Percentiles rank a stretch among this genome's conserved stretches.
Evolutionary conservation across 306 rosid genomes (phyloP).

Genomic region (Vigna angularis): DNA sequence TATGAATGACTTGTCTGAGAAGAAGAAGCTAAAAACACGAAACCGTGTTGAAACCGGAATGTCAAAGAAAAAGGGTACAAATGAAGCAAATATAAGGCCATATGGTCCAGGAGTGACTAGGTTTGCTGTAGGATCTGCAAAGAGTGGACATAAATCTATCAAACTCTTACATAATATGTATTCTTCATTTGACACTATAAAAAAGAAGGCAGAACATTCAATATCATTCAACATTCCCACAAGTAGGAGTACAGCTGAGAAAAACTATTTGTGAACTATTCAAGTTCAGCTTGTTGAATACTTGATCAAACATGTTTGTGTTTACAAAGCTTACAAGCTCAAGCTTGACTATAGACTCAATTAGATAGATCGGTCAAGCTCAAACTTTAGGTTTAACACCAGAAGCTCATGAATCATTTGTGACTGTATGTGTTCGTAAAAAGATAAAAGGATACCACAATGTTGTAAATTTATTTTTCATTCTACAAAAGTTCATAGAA

Average conservation of each 20-base stretch:
- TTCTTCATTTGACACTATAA: conserved; percentile 23
- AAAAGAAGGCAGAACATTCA: conserved; percentile 6
- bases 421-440: not conserved
- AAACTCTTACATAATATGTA: conserved; percentile 22
- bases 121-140: conserved; percentile 82
- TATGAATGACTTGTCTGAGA: conserved; percentile 94
- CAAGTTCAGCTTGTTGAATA: not conserved
- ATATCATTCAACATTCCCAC: conserved; percentile 22
- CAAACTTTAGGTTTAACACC: not conserved
- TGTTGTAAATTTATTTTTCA: too few species aligned
- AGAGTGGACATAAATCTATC: conserved; percentile 30
- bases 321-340: not conserved
- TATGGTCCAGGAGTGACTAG: conserved; percentile 91
- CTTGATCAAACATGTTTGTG: not conserved
- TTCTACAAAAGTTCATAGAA: too few species aligned
- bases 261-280: not conserved
- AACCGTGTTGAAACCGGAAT: conserved; percentile 93
- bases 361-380: not conserved
- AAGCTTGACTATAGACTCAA: not conserved
- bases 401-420: not conserved
- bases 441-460: not conserved
- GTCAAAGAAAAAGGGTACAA: conserved; percentile 94
- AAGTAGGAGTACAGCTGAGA: not conserved
- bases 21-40: conserved; percentile 73
- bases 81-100: conserved; percentile 96